Percentiles rank a stretch among this genome's conserved stretches.
phyloP scores from a whole-genome alignment of 352 stramenopile species.

The Phytophthora sojae region DNA sequence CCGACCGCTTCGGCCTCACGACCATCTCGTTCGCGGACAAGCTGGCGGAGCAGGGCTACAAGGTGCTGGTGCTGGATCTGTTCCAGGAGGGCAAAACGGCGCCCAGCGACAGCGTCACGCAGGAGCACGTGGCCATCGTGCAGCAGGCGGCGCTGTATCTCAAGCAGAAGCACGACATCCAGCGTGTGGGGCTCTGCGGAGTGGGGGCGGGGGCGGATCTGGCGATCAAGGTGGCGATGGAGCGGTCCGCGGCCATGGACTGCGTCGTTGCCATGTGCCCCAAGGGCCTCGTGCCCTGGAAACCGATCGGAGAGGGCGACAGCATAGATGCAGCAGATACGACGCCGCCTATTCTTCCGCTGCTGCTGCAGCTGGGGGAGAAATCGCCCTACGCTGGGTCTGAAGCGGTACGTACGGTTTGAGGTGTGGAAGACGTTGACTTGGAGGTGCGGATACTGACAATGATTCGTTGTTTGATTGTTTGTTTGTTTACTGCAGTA shows the following conservation, averaged over 20 bases:
- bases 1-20: conserved; percentile 59
- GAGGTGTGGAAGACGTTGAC: neutral
- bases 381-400: conserved; percentile 71
- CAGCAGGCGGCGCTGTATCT: conserved; percentile 66
- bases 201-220: conserved; percentile 75
- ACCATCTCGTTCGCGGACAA: conserved; percentile 86
- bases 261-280: conserved; percentile 80
- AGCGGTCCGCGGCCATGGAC: conserved; percentile 51
- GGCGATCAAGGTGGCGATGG: conserved; percentile 68
- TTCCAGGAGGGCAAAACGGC: conserved; percentile 36
- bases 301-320: conserved; percentile 14
- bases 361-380: conserved; percentile 73
- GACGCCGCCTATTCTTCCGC: conserved; percentile 44
- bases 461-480: neutral
- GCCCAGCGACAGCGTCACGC: conserved; percentile 12
- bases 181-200: conserved; percentile 76
- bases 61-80: conserved; percentile 79
- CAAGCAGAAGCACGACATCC: conserved; percentile 74
- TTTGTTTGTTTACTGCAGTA: conserved; percentile 46
- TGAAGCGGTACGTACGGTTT: conserved; percentile 53
- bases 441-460: neutral
- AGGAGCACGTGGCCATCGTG: conserved; percentile 44
- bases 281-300: conserved; percentile 55
- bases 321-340: conserved; percentile 17
- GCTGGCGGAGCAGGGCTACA: conserved; percentile 89